These are phyloP conservation scores for Prunus campanulata DNA, from an alignment of 306 rosid species.

Conservation along the genomic window DNA sequence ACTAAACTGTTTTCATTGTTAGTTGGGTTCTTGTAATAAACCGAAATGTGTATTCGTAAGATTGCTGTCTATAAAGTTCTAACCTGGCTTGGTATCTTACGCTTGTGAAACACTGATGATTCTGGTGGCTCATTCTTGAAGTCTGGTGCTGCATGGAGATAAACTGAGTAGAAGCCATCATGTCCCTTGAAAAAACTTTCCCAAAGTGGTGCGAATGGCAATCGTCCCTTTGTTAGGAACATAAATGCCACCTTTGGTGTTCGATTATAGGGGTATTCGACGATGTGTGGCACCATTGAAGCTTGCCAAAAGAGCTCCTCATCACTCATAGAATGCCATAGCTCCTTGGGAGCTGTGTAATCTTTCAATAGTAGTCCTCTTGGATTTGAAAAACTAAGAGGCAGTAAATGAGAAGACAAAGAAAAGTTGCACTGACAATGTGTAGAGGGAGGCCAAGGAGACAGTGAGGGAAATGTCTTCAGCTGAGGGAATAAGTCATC, in stretches of 20 bases:
- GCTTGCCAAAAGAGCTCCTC: constrained; percentile 38
- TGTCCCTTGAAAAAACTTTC: constrained; percentile 40
- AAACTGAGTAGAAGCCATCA: constrained; percentile 32
- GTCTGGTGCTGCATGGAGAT: constrained; percentile 33
- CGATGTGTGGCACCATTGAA: constrained; percentile 22
- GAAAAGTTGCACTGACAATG: constrained; percentile 4
- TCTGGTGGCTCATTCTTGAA: constrained; percentile 13
- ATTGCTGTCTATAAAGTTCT: neutral
- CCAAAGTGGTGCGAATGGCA: constrained; percentile 45
- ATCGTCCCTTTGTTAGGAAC: constrained; percentile 31
- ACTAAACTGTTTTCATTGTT: neutral
- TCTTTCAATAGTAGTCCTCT: neutral
- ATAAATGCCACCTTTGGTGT: constrained; percentile 39
- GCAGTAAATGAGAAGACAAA: neutral
- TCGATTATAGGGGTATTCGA: constrained; percentile 11
- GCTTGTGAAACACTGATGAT: constrained; percentile 33
- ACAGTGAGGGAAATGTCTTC: neutral
- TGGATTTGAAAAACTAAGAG: neutral
- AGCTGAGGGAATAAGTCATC: constrained; percentile 14
- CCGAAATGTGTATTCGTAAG: neutral
- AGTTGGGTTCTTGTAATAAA: too few relatives aligned
- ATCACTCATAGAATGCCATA: constrained; percentile 38
- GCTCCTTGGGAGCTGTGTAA: constrained; percentile 20
- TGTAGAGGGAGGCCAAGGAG: neutral
- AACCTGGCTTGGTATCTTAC: constrained; percentile 44